Conservation (phyloP, 1,284 basidiomycete species). For the Papiliotrema fonsecae region DNA sequence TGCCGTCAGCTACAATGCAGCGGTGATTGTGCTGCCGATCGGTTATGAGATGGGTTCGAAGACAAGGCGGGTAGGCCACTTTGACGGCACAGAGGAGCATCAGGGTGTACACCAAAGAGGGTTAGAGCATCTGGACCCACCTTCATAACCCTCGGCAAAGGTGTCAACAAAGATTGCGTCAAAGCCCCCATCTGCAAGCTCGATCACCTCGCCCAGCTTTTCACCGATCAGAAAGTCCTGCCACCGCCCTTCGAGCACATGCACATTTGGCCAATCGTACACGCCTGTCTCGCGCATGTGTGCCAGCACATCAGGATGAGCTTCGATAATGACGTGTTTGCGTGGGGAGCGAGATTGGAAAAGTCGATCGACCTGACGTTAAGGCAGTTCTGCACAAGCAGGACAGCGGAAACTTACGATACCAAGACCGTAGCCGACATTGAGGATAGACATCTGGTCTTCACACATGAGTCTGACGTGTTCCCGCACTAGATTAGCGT, state of each 20-base stretch:
- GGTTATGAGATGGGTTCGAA: too few species aligned
- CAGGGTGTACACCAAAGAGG: too few species aligned
- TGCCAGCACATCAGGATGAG: slow-evolving; percentile 83
- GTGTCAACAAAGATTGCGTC: slow-evolving; percentile 94
- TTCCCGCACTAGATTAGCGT: slow-evolving; percentile 46
- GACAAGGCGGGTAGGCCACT: too few species aligned
- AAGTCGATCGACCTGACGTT: slow-evolving; percentile 68
- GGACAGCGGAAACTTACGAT: slow-evolving; percentile 58
- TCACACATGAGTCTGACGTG: slow-evolving; percentile 55
- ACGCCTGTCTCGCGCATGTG: slow-evolving; percentile 73
- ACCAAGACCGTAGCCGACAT: slow-evolving; percentile 91
- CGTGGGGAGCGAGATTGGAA: slow-evolving; percentile 61
- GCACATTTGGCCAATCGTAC: slow-evolving; percentile 70
- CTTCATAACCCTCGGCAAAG: slow-evolving; percentile 80
- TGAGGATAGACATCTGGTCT: slow-evolving; percentile 68
- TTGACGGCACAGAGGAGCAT: too few species aligned
- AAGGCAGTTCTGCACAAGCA: slow-evolving; percentile 7
- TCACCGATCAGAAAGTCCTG: slow-evolving; percentile 66
- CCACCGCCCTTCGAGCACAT: slow-evolving; percentile 84
- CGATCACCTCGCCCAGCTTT: slow-evolving; percentile 39
- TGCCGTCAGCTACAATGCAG: slow-evolving; percentile 24
- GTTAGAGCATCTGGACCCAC: too few species aligned
- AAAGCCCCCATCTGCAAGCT: slow-evolving; percentile 56
- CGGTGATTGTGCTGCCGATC: background rate
- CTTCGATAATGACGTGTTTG: slow-evolving; percentile 88